Evolutionary conservation across 2,329 filamentous ascomycete genomes (phyloP), one percentile per base, ranked within the genome.

Genomic region (Talaromyces marneffei): DNA sequence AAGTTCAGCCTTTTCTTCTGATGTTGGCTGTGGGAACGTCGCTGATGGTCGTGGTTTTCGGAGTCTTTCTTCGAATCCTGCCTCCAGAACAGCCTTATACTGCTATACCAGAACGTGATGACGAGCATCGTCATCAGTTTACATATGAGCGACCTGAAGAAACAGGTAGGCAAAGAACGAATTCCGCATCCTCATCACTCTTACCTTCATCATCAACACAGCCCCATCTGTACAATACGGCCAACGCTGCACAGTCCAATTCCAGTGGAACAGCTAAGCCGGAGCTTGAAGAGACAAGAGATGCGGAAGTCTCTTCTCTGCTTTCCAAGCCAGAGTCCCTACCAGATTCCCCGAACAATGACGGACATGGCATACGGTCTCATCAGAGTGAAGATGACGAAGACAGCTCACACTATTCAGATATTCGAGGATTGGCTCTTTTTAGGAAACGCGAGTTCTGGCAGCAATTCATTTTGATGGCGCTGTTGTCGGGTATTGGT

Each of bases 401-500:
- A 76, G 82, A 86, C 81, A 85, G 86, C 80, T 88, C 87, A 81
- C 88, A 88, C 77, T 87, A 87, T 82, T 77, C 90, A 91, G 94
- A 97, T 86, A 89, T 97, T 71, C 90, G 93, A 72, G 94, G 94
- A 65, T 80, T 91, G 70, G 82, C 83, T 16, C 82, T 99, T 71
- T 77, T 96, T 33, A 80, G 80, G 58, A 86, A 83, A 63, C 69
- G 87, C 53, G 89, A 95, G 66, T 99, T 97, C 75, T 97, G 92
- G 92, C 89, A 95, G 70, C 78, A 96, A 29, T 97, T 95, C 74
- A 75, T 84, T 61, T 86, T 96, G 66, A 90, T 99, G 83, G 92
- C 88, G 40, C 84, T 97, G n/a, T 80, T 97, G 64, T 91, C 92
- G 4, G 94, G 94, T 57, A 89, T 97, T 68, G 94, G 94, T 10